A percentile compares a stretch with the other conserved stretches of the same genome.
Conservation (phyloP, 495 filamentous ascomycete genomes). For the Lophium mytilinum region DNA sequence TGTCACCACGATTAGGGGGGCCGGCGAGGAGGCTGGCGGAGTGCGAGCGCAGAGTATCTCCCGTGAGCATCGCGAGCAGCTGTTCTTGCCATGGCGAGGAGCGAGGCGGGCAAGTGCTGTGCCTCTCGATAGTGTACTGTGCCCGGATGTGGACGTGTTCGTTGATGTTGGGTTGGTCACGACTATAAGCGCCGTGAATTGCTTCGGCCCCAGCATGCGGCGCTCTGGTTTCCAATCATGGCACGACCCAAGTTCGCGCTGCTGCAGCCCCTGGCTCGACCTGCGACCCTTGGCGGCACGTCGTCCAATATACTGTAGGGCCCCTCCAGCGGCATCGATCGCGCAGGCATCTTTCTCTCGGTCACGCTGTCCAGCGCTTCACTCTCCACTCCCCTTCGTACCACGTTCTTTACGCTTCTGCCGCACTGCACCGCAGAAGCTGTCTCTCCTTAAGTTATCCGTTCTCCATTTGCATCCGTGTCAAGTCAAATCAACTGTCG, state of each 20-base stretch:
- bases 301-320: neutral
- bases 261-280: neutral
- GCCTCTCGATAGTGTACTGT: no score
- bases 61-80: no score
- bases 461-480: neutral
- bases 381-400: neutral
- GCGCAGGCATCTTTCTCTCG: neutral
- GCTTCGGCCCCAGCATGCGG: no score
- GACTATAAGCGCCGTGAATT: no score
- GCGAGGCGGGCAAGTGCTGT: no score
- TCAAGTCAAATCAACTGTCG: neutral
- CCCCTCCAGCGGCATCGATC: neutral
- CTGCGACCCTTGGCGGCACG: neutral
- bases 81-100: no score
- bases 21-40: neutral
- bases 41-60: no score
- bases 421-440: neutral
- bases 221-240: neutral
- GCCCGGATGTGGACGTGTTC: no score
- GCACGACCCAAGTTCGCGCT: no score
- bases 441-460: slow-evolving; percentile 21
- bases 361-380: neutral
- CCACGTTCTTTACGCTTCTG: neutral
- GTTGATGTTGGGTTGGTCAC: no score
- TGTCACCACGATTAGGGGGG: neutral